These are phyloP conservation scores for Saccharomycopsis sp. DNA, from an alignment of 805 yeast species.

Conservation along the genomic window DNA sequence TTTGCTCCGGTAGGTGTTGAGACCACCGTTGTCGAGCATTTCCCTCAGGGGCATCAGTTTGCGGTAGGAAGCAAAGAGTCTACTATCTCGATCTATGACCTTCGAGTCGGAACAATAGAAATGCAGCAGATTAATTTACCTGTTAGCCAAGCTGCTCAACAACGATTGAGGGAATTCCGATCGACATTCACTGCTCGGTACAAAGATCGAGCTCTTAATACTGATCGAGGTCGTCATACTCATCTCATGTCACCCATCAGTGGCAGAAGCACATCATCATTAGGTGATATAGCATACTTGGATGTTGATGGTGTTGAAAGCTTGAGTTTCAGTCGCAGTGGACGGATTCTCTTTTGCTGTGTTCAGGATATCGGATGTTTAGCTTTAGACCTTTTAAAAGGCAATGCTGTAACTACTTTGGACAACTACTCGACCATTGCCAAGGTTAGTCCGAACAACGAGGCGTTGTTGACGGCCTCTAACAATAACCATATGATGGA, in stretches of 20 bases:
- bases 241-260: too few species aligned
- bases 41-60: conserved; percentile 66
- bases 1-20: conserved; percentile 57
- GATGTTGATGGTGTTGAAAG: conserved; percentile 61
- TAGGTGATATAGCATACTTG: conserved; percentile 8
- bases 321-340: conserved; percentile 65
- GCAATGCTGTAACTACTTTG: conserved; percentile 56
- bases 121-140: conserved; percentile 41
- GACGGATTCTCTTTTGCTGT: conserved; percentile 67
- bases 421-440: conserved; percentile 60
- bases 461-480: conserved; percentile 69
- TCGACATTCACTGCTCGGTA: conserved; percentile 6
- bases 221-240: conserved; percentile 19
- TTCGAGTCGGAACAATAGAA: conserved; percentile 38
- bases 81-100: conserved; percentile 58
- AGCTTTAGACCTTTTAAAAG: conserved; percentile 70
- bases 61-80: conserved; percentile 80
- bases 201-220: conserved; percentile 11
- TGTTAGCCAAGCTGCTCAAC: conserved; percentile 13
- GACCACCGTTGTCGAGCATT: conserved; percentile 53
- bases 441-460: conserved; percentile 70
- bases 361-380: conserved; percentile 71
- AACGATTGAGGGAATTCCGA: conserved; percentile 13
- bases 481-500: conserved; percentile 66
- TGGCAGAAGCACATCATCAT: background rate